Percentiles rank a stretch among this genome's conserved stretches.
Conservation (phyloP, 192 early-diverging fungal genomes). For the Physocladia obscura region DNA sequence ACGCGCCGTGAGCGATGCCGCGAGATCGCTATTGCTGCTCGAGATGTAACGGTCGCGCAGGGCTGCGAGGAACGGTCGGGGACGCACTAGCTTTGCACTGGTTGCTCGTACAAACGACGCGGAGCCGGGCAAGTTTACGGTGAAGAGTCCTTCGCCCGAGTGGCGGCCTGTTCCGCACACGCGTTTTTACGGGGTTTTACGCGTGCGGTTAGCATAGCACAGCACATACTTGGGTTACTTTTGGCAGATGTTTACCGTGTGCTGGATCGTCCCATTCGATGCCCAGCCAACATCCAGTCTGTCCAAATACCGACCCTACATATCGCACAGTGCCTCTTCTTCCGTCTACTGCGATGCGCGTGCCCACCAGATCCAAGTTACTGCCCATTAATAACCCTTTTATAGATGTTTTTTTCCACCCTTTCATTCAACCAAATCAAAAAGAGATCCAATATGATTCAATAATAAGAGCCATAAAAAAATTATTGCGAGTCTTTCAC, state of each 20-base stretch:
- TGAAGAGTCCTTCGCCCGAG: constrained; percentile 41
- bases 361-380: background rate
- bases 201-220: too few species aligned
- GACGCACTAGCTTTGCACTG: background rate
- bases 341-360: background rate
- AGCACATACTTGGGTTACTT: too few species aligned
- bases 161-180: too few species aligned
- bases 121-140: constrained; percentile 14
- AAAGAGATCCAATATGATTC: too few species aligned
- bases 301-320: constrained; percentile 27
- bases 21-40: too few species aligned
- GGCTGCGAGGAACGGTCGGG: constrained; percentile 9
- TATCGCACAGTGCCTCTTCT: constrained; percentile 39
- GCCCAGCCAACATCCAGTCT: constrained; percentile 33
- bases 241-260: constrained; percentile 44
- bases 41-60: constrained; percentile 19
- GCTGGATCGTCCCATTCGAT: constrained; percentile 50
- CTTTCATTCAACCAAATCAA: too few species aligned
- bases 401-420: too few species aligned
- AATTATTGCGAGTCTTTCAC: too few species aligned
- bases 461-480: too few species aligned
- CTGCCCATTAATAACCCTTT: too few species aligned
- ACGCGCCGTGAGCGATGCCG: too few species aligned
- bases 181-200: too few species aligned
- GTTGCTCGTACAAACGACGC: constrained; percentile 38